Percentiles rank a stretch among this genome's conserved stretches.
These are phyloP conservation scores for Gossypium herbaceum DNA, from an alignment of 345 rosid genomes.

Conservation along the genomic window DNA sequence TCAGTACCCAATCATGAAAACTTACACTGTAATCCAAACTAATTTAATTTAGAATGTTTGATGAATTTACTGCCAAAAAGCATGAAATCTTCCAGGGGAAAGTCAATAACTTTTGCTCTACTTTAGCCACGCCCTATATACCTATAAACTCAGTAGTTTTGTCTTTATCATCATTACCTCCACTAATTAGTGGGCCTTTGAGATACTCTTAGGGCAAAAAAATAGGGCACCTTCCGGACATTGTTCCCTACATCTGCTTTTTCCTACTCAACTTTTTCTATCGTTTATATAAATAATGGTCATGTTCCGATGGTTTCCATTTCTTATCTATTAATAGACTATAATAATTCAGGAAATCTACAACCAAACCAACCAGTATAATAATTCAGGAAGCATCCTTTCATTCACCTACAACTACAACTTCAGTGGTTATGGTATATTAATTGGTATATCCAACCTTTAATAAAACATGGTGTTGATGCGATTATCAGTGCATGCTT, in stretches of 20 bases:
- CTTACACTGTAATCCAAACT: background rate
- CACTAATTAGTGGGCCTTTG: constrained; percentile 12
- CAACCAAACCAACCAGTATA: background rate
- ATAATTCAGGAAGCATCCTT: background rate
- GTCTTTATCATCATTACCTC: constrained; percentile 9
- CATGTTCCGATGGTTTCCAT: too few species aligned
- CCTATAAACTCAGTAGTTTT: background rate
- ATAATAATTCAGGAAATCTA: background rate
- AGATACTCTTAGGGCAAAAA: background rate
- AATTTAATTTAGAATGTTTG: constrained; percentile 5
- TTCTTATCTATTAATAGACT: too few species aligned
- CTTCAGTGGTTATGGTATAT: too few species aligned
- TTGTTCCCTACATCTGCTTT: background rate
- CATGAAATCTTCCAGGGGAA: constrained; percentile 8
- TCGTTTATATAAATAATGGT: too few species aligned
- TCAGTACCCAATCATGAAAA: constrained; percentile 1
- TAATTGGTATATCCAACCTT: too few species aligned
- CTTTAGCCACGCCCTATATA: background rate
- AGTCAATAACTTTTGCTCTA: constrained; percentile 9
- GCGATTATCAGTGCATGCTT: background rate
- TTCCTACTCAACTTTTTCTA: background rate
- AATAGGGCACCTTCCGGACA: background rate
- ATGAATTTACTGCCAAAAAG: constrained; percentile 12
- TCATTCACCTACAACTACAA: too few species aligned
- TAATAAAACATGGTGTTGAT: background rate